Base-by-base conservation (phyloP, 805 yeast species). In the Kodamaea kakaduensis region DNA sequence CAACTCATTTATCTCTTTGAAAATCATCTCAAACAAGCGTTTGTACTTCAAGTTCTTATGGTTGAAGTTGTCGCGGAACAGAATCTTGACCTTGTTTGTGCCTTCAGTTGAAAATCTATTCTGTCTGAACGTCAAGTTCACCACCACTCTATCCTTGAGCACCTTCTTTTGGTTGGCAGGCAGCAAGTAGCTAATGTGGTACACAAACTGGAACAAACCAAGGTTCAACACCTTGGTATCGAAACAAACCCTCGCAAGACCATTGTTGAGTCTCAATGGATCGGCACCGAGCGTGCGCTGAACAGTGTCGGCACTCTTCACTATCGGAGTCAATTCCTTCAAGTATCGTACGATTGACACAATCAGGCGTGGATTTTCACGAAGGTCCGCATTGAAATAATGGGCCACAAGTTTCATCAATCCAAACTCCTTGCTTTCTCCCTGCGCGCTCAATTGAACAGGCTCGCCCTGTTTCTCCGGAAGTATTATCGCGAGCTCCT, bases 11-110 rank as follows among this genome's bases (percentile, higher is more conserved):
- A 56, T 48, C 10, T 48, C 42, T 32, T 56, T 54, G 43, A 58
- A 59, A 3, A 61, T 58, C 40, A 54, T 37, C 35, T 67, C 73
- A 43, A 67, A 65, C 28, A 67, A 47, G 35, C 50, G 50, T 38
- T 63, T 64, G 40, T 58, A 61, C 48, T 64, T 63, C 31, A 63
- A 35, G 41, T 64, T 64, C 37, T 56, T 57, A 14, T 58, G 43
- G 37, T 55, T 61, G 38, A 65, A 52, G 43, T 64, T 65, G 22
- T 65, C 67, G 29, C 55, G 56, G 52, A 65, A 47, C 10, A 64
- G 58, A 5, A 65, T 46, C 41, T 58, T 51, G 21, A 35, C 26
- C 43, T 55, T 39, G 41, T 49, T 37, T 29, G 43, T 37, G 19
- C 44, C 34, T 9, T 30, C 36, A 15, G 40, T 44, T 29, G 55